These are phyloP conservation scores for Krasilnikovozyma curviuscula DNA, from an alignment of 768 basidiomycete species.

Conservation along the genomic window DNA sequence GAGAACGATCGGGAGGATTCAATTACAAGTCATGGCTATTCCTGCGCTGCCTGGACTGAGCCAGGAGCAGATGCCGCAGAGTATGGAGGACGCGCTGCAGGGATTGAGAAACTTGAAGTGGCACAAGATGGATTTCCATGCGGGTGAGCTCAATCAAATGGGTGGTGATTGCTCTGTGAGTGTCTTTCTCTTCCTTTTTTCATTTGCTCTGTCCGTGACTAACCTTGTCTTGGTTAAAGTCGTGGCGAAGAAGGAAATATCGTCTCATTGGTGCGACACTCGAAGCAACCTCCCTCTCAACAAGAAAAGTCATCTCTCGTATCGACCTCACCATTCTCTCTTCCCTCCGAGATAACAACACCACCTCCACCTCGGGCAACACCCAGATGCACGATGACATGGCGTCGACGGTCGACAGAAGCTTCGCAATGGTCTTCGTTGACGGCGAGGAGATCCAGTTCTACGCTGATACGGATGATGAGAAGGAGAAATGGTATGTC, in stretches of 20 bases:
- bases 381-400: slow-evolving; percentile 47
- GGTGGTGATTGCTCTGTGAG: slow-evolving; percentile 83
- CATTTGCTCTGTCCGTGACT: background rate
- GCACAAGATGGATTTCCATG: slow-evolving; percentile 85
- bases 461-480: slow-evolving; percentile 75
- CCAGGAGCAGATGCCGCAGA: slow-evolving; percentile 63
- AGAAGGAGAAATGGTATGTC: slow-evolving; percentile 66
- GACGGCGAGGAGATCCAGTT: slow-evolving; percentile 63
- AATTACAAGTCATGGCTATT: slow-evolving; percentile 73
- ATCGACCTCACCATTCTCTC: slow-evolving; percentile 18
- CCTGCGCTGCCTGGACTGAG: slow-evolving; percentile 70
- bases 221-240: background rate
- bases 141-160: slow-evolving; percentile 76
- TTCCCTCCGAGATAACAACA: slow-evolving; percentile 15
- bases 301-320: slow-evolving; percentile 10
- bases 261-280: slow-evolving; percentile 9
- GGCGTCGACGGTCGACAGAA: slow-evolving; percentile 35
- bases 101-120: slow-evolving; percentile 76
- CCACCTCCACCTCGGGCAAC: slow-evolving; percentile 35
- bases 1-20: slow-evolving; percentile 51
- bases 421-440: slow-evolving; percentile 56
- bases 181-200: slow-evolving; percentile 9
- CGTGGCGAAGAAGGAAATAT: slow-evolving; percentile 16
- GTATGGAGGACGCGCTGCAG: slow-evolving; percentile 74
- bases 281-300: slow-evolving; percentile 8